Percentiles rank a stretch among this genome's conserved stretches.
Evolutionary conservation across 2,329 filamentous ascomycete genomes (phyloP).

Genomic region (Scedosporium boydii): DNA sequence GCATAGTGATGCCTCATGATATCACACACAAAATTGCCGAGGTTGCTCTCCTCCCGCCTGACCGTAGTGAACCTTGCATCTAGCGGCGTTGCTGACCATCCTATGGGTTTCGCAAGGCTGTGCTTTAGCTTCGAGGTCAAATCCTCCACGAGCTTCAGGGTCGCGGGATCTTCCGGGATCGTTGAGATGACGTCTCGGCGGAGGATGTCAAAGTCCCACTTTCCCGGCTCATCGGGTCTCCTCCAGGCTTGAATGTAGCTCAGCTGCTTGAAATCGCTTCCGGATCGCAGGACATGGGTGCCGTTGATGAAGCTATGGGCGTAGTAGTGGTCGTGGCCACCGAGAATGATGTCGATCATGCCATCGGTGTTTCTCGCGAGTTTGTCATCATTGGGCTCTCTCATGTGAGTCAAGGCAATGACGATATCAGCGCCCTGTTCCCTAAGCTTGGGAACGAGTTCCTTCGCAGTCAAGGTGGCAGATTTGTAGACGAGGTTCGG

Average conservation of each 20-base stretch:
- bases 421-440: constrained; percentile 74
- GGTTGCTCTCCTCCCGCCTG: constrained; percentile 65
- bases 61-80: constrained; percentile 84
- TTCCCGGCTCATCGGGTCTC: constrained; percentile 21
- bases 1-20: constrained; percentile 78
- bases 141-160: constrained; percentile 25
- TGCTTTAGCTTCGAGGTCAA: constrained; percentile 65
- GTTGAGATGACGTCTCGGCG: constrained; percentile 63
- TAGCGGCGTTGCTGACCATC: constrained; percentile 72
- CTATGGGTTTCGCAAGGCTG: constrained; percentile 73
- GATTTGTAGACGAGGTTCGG: constrained; percentile 76
- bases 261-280: constrained; percentile 85
- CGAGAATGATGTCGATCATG: constrained; percentile 74
- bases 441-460: constrained; percentile 64
- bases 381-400: constrained; percentile 84
- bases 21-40: constrained; percentile 87
- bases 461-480: constrained; percentile 63
- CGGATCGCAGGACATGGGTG: constrained; percentile 76
- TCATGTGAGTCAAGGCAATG: constrained; percentile 73
- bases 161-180: constrained; percentile 32
- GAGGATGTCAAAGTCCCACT: constrained; percentile 72
- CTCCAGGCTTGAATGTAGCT: constrained; percentile 72
- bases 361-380: constrained; percentile 66
- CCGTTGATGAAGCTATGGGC: constrained; percentile 67
- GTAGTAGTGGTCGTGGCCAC: constrained; percentile 88